Conservation (phyloP, 495 filamentous ascomycete genomes). For the Tuber borchii region DNA sequence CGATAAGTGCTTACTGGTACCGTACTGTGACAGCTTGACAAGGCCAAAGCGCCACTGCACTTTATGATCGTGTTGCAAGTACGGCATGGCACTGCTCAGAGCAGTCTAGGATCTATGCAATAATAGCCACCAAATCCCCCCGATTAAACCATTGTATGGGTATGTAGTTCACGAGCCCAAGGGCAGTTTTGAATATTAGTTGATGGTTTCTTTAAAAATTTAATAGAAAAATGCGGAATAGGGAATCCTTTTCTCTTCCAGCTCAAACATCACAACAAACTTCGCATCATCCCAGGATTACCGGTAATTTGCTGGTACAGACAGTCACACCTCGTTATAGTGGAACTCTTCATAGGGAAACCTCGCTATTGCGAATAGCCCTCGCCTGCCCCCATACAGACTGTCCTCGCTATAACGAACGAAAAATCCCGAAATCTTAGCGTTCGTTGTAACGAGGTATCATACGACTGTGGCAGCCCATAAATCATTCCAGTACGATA, state of each 20-base stretch:
- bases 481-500: background rate
- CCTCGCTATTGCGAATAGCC: too few relatives aligned
- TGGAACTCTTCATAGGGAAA: too few relatives aligned
- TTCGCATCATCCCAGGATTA: background rate
- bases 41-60: background rate
- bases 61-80: background rate
- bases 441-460: too few relatives aligned
- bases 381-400: too few relatives aligned
- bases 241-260: background rate
- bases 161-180: background rate
- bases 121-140: background rate
- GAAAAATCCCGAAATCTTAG: too few relatives aligned
- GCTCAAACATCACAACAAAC: background rate
- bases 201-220: background rate
- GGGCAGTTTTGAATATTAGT: background rate
- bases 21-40: background rate
- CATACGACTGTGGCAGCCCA: too few relatives aligned
- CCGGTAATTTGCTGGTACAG: background rate
- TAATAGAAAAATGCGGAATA: background rate
- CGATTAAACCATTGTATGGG: background rate
- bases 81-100: too few relatives aligned
- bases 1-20: background rate
- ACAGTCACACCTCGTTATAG: too few relatives aligned
- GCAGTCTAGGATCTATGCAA: background rate
- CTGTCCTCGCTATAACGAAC: too few relatives aligned